Evolutionary conservation across 768 basidiomycete genomes (phyloP).

Genomic region (Mycena floridula): DNA sequence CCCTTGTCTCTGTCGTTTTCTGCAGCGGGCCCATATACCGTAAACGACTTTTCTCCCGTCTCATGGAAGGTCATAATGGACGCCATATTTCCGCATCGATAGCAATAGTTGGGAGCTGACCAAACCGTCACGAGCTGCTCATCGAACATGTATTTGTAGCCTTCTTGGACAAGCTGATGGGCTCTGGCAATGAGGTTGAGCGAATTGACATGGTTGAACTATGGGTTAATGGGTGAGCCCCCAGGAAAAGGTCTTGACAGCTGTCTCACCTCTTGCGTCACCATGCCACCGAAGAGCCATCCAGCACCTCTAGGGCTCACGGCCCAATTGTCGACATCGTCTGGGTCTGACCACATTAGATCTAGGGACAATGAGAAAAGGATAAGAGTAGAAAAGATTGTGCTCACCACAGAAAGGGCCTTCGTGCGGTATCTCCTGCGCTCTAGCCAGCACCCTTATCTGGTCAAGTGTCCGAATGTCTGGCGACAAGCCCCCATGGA

Average conservation of each 20-base stretch:
- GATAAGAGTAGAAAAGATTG: not conserved
- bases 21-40: constrained; percentile 79
- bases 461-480: constrained; percentile 95
- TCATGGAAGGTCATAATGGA: constrained; percentile 83
- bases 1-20: constrained; percentile 87
- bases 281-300: constrained; percentile 85
- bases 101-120: constrained; percentile 88
- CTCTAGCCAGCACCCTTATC: constrained; percentile 84
- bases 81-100: constrained; percentile 85
- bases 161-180: constrained; percentile 95
- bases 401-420: constrained; percentile 89
- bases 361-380: constrained; percentile 39
- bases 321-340: constrained; percentile 94
- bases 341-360: constrained; percentile 98
- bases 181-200: constrained; percentile 88
- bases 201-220: constrained; percentile 93
- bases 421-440: constrained; percentile 98
- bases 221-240: not conserved
- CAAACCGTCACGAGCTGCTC: constrained; percentile 88
- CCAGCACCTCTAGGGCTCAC: constrained; percentile 95
- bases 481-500: constrained; percentile 94
- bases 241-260: constrained; percentile 1
- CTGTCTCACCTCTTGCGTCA: constrained; percentile 69
- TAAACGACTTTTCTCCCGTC: constrained; percentile 61
- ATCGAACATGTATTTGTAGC: constrained; percentile 97